Conservation (phyloP, 1,284 basidiomycete genomes). For the Exobasidium rhododendri region DNA sequence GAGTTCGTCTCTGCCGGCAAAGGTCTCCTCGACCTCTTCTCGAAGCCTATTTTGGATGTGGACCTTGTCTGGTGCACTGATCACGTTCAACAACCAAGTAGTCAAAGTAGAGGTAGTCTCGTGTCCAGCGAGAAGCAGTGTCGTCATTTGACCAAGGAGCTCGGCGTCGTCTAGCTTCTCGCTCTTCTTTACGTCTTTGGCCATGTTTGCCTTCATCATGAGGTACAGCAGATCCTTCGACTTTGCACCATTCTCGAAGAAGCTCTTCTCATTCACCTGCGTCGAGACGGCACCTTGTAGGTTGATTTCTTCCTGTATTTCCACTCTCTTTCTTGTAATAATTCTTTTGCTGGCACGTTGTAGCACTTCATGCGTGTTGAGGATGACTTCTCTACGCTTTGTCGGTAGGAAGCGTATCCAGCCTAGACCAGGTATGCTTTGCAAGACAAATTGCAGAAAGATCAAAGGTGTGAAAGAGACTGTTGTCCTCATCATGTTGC, state of each 20-base stretch:
- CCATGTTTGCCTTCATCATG: constrained; percentile 49
- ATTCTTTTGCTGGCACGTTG: constrained; percentile 31
- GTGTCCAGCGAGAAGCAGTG: constrained; percentile 23
- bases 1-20: constrained; percentile 24
- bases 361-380: constrained; percentile 23
- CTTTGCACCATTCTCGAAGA: constrained; percentile 24
- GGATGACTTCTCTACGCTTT: constrained; percentile 26
- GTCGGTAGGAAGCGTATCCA: constrained; percentile 45
- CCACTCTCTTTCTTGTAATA: constrained; percentile 29
- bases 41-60: constrained; percentile 34
- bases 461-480: constrained; percentile 23
- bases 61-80: constrained; percentile 24
- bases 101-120: constrained; percentile 49
- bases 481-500: constrained; percentile 26
- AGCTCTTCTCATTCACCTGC: constrained; percentile 23
- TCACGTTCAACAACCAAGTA: constrained; percentile 40
- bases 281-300: not conserved
- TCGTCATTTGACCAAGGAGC: constrained; percentile 45
- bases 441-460: constrained; percentile 34
- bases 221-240: constrained; percentile 46
- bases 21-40: constrained; percentile 36
- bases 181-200: constrained; percentile 29
- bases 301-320: constrained; percentile 36
- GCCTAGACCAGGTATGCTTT: constrained; percentile 27
- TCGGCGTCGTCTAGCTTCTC: constrained; percentile 41